Conservation (phyloP, 306 rosid genomes). For the Cicer arietinum region DNA sequence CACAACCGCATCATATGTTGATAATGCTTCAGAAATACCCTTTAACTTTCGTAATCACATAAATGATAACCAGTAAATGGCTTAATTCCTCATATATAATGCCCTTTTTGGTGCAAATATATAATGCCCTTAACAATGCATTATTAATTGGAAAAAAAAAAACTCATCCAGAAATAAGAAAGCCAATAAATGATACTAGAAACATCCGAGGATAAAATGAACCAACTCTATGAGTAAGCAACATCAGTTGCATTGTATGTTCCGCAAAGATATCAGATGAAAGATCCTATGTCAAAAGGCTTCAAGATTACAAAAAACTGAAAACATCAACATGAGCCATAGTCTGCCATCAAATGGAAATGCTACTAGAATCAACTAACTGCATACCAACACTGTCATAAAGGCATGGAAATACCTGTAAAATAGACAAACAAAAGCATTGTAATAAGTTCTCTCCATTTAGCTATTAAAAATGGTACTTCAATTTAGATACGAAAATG, state of each 20-base stretch:
- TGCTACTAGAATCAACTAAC: slow-evolving; percentile 38
- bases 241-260: slow-evolving; percentile 44
- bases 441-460: slow-evolving; percentile 16
- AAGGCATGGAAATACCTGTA: slow-evolving; percentile 98
- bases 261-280: slow-evolving; percentile 44
- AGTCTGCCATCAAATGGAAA: slow-evolving; percentile 46
- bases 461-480: not conserved
- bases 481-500: slow-evolving; percentile 14
- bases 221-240: slow-evolving; percentile 38
- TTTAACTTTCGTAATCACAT: slow-evolving; percentile 7
- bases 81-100: slow-evolving; percentile 23
- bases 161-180: slow-evolving; percentile 29
- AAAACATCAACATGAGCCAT: slow-evolving; percentile 40
- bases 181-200: slow-evolving; percentile 26
- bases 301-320: slow-evolving; percentile 39
- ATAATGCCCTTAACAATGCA: slow-evolving; percentile 12
- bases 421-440: slow-evolving; percentile 37
- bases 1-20: slow-evolving; percentile 25
- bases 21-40: slow-evolving; percentile 16
- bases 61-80: slow-evolving; percentile 26
- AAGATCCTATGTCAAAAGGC: slow-evolving; percentile 47
- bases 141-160: slow-evolving; percentile 23
- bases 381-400: slow-evolving; percentile 56
- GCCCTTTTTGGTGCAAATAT: not conserved
- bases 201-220: slow-evolving; percentile 31